Conservation (phyloP, 495 filamentous ascomycete genomes). For the Cercophora newfieldiana region DNA sequence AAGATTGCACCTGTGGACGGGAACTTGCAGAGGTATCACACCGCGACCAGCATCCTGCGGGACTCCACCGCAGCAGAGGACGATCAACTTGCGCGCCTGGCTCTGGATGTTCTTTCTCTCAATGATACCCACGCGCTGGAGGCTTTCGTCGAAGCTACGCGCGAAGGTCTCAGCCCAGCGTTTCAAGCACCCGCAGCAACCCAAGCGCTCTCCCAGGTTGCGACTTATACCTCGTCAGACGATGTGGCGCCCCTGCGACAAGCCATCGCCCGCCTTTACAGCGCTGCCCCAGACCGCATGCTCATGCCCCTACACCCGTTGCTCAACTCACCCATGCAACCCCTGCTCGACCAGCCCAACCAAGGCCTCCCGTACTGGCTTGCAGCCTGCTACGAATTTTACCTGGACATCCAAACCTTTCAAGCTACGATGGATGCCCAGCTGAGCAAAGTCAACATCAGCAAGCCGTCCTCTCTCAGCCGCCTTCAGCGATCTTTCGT, state of each 20-base stretch:
- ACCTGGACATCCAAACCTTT: conserved; percentile 44
- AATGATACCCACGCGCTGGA: conserved; percentile 35
- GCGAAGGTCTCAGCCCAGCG: conserved; percentile 14
- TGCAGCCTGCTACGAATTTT: conserved; percentile 50
- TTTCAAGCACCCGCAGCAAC: conserved; percentile 22
- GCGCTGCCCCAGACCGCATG: conserved; percentile 27
- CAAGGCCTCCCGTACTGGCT: conserved; percentile 45
- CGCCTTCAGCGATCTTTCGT: conserved; percentile 68
- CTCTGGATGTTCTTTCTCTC: conserved; percentile 40
- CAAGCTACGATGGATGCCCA: conserved; percentile 35
- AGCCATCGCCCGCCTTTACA: conserved; percentile 28
- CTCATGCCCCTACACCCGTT: conserved; percentile 63
- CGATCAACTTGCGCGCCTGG: conserved; percentile 24
- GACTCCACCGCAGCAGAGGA: conserved; percentile 18
- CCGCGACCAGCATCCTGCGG: conserved; percentile 21
- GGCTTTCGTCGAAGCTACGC: conserved; percentile 26
- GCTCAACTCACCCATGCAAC: conserved; percentile 60
- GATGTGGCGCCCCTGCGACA: conserved; percentile 30
- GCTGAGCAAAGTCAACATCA: conserved; percentile 34
- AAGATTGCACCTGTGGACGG: conserved; percentile 45
- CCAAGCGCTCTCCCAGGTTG: conserved; percentile 19
- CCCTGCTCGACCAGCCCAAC: conserved; percentile 33
- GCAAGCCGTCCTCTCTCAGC: conserved; percentile 64
- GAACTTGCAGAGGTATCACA: conserved; percentile 40
- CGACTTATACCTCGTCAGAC: conserved; percentile 31